Evolutionary conservation across 2,329 filamentous ascomycete species (phyloP).

Genomic region (Trichoderma lentiforme): DNA sequence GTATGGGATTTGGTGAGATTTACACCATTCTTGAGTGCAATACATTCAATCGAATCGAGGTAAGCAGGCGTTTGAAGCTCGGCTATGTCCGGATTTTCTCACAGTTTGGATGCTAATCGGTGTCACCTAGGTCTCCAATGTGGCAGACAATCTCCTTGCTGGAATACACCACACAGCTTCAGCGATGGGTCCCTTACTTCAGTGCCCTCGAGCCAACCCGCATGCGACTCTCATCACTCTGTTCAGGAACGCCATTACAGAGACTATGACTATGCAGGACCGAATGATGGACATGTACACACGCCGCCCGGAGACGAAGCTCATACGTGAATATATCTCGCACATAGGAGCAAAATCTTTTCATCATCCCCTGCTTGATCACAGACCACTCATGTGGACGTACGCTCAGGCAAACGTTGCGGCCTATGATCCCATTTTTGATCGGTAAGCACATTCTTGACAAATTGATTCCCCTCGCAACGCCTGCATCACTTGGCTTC

Average conservation of each 20-base stretch:
- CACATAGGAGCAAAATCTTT: too few species aligned
- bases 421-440: neutral
- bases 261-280: neutral
- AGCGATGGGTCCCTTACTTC: neutral
- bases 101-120: neutral
- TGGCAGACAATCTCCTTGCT: neutral
- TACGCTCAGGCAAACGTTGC: neutral
- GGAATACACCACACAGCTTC: neutral
- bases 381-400: neutral
- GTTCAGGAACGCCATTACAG: neutral
- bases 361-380: too few species aligned
- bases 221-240: constrained; percentile 13
- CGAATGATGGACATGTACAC: neutral
- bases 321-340: neutral
- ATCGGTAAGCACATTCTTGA: neutral
- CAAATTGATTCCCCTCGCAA: neutral
- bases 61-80: neutral
- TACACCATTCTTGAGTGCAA: neutral
- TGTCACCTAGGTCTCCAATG: neutral
- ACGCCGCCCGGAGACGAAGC: too few species aligned
- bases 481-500: neutral
- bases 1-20: neutral
- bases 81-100: neutral
- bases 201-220: neutral
- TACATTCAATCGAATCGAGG: neutral